These are phyloP conservation scores for Lepidium africanum DNA, from an alignment of 345 rosid genomes.

Conservation along the genomic window DNA sequence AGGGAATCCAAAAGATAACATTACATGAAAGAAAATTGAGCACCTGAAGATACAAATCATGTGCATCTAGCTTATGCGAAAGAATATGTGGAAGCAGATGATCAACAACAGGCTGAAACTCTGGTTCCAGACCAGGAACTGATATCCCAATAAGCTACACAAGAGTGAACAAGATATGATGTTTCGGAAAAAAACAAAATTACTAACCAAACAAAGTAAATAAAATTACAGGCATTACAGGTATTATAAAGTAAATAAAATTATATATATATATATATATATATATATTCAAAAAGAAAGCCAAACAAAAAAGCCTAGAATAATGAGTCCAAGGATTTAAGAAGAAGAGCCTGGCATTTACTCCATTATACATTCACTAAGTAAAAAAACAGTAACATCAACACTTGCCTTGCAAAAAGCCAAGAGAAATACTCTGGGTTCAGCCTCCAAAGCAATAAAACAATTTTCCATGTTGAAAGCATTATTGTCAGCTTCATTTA, in stretches of 20 bases:
- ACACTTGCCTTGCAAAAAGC: background rate
- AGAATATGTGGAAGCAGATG: constrained; percentile 61
- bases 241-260: background rate
- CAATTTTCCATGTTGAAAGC: background rate
- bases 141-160: constrained; percentile 72
- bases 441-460: background rate
- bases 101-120: constrained; percentile 77
- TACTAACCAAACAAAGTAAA: too few relatives aligned
- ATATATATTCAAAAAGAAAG: background rate
- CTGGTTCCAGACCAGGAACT: constrained; percentile 67
- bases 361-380: background rate
- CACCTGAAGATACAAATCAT: constrained; percentile 81
- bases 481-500: background rate
- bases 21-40: background rate
- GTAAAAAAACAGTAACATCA: background rate
- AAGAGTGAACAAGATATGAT: background rate
- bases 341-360: background rate
- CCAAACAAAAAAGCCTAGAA: background rate
- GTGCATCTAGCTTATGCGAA: constrained; percentile 68
- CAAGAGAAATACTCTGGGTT: background rate
- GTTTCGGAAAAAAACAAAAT: background rate
- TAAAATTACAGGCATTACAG: background rate
- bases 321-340: background rate
- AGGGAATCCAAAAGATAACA: background rate
- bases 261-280: too few relatives aligned